Evolutionary conservation across 2,329 filamentous ascomycete genomes (phyloP), one percentile per base, ranked within the genome.

Genomic region (Ophiosphaerella herpotricha): DNA sequence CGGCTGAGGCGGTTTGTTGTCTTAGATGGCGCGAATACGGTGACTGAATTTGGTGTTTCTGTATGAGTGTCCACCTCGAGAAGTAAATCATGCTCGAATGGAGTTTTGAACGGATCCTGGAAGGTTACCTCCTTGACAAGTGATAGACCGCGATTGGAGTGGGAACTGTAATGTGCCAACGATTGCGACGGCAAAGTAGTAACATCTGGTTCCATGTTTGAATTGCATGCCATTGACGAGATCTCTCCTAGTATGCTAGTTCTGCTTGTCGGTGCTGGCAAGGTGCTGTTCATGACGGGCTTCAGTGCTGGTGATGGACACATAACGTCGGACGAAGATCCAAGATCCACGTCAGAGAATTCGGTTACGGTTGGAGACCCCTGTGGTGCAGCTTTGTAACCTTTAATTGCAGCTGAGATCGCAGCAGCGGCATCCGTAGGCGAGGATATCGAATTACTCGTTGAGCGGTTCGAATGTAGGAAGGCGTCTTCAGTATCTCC

Each of bases 21-120:
- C 29, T 62, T 54, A 18, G 62, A 50, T 33, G 64, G 53, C 14
- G 63, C 63, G 5, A 61, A 61, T 33, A 71, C 48, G 0, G 63
- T 52, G 11, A 67, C 62, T 5, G 61, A 68, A 26, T 69, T 61
- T 13, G 61, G 60, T 4, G 67, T 70, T 38, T 69, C 66, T 7
- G 61, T 61, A 23, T 59, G 50, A 18, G 60, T 35, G 16, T 66
- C 63, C 5, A 71, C 61, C 14, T 64, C 62, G 4, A 71, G 54
- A 14, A 66, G 58, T 3, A 71, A 46, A 34, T 68, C 68, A 33
- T 66, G 60, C 39, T 70, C 66, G 40, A 66, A 64, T 2, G 61
- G 54, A n/a, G 65, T 63, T 12, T 52, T 43, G 34, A 61, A 65
- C 1, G 62, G 59, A 18, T 64, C 57, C 21, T 52, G 60, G 41